Base-by-base conservation (phyloP, 768 basidiomycete species). In the Mycena filopes region DNA sequence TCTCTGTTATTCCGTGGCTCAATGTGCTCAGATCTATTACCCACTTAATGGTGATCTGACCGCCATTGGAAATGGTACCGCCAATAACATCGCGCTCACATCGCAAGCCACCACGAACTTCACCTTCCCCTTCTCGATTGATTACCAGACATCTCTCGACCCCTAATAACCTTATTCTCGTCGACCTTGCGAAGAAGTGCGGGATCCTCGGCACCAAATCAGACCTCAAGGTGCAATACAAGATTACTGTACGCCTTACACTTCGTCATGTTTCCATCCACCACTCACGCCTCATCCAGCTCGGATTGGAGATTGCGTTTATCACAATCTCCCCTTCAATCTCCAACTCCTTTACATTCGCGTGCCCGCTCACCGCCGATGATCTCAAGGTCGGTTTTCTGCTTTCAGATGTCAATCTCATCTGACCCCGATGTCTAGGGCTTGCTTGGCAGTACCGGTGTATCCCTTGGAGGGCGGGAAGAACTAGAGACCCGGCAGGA, bases 91-190 rank as follows among this genome's bases (percentile, higher is more conserved):
- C 38, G 73, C 79, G 13, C 85, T 90, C 70, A 70, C 82, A 12
- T 81, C 91, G 15, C 78, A 87, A 68, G 72, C 82, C 3, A 80
- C 82, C 66, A 91, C 87, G 6, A 88, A 86, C 66, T 86, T 93
- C 79, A 89, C 87, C 0, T 92, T 95, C 80, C 93, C 93, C 2
- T 91, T 95, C 77, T 70, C 83, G 7, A 79, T 95, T 45, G 77
- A 80, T 46, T 95, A 94, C 78, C 84, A 83, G 40, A 78, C 80
- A 26, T 71, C 82, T 0, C 71, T 79, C 45, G 85, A 92, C 63
- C 88, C 92, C 11, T n/a, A 79, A 79, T 41, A 73, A 77, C 33
- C 55, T 60, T 8, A 86, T 94, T 23, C 79, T 95, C n/a, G 33
- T 75, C 12, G 90, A 94, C 72, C 69, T 95, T 26, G 85, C 82